A percentile compares a stretch with the other conserved stretches of the same genome.
These are phyloP conservation scores for Sordariomycetes sp. DNA, from an alignment of 2,329 filamentous ascomycete species.

Conservation along the genomic window DNA sequence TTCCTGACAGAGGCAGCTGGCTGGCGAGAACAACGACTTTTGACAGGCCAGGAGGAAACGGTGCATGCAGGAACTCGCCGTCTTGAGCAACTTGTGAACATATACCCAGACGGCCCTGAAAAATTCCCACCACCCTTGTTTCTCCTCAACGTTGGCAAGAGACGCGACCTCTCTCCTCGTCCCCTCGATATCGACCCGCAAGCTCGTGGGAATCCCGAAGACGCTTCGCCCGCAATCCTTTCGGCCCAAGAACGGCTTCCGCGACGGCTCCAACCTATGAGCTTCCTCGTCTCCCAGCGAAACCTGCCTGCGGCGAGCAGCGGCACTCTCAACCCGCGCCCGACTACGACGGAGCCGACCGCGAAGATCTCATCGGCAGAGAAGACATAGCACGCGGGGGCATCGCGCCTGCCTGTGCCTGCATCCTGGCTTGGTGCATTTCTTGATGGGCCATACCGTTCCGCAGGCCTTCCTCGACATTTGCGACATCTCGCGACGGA, in stretches of 20 bases:
- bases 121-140: not conserved
- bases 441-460: not conserved
- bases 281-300: not conserved
- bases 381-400: not conserved
- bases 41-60: not conserved
- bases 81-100: not conserved
- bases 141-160: not conserved
- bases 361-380: not conserved
- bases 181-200: not conserved
- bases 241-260: not conserved
- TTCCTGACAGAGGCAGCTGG: not conserved
- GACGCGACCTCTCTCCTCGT: not conserved
- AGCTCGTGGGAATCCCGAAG: not conserved
- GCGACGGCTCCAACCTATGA: not conserved
- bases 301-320: not conserved
- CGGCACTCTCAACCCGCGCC: not conserved
- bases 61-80: not conserved
- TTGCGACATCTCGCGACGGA: not conserved
- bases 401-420: not conserved
- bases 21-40: not conserved
- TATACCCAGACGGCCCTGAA: not conserved
- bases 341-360: not conserved
- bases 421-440: not conserved
- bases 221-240: not conserved
- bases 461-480: not conserved